These are phyloP conservation scores for Vararia minispora DNA, from an alignment of 768 basidiomycete genomes.

Conservation along the genomic window DNA sequence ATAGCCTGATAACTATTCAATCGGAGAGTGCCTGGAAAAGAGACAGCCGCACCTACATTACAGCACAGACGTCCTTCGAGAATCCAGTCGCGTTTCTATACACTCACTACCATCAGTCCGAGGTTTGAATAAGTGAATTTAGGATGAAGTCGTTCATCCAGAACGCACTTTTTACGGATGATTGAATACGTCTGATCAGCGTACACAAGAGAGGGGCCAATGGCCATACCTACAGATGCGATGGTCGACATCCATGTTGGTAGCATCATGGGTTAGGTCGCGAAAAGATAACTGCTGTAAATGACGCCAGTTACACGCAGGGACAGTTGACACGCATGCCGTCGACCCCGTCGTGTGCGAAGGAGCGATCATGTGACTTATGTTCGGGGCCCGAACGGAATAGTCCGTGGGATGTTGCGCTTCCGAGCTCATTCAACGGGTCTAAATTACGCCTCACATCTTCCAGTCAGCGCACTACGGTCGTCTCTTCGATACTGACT, in stretches of 20 bases:
- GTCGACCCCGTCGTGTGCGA: no score
- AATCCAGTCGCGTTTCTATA: conserved; percentile 75
- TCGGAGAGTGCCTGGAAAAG: neutral
- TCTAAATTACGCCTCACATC: no score
- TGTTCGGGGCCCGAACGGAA: no score
- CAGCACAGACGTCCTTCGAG: conserved; percentile 78
- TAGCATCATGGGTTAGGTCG: conserved; percentile 24
- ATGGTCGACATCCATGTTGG: conserved; percentile 55
- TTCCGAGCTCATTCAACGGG: no score
- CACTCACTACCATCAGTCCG: no score
- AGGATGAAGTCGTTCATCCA: conserved; percentile 3
- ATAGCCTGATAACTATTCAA: conserved; percentile 32
- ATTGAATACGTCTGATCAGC: conserved; percentile 79
- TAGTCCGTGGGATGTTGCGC: no score
- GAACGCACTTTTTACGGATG: conserved; percentile 53
- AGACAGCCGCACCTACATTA: conserved; percentile 38
- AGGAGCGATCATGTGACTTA: no score
- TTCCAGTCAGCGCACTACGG: no score
- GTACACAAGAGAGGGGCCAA: conserved; percentile 78
- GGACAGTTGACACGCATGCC: no score
- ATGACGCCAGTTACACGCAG: no score
- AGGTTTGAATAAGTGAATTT: conserved; percentile 5
- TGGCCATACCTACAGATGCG: conserved; percentile 73
- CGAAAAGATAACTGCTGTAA: no score
- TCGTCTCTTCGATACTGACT: no score